phyloP scores from a whole-genome alignment of 73 alveolate species.

The Paramecium sonneborni region DNA sequence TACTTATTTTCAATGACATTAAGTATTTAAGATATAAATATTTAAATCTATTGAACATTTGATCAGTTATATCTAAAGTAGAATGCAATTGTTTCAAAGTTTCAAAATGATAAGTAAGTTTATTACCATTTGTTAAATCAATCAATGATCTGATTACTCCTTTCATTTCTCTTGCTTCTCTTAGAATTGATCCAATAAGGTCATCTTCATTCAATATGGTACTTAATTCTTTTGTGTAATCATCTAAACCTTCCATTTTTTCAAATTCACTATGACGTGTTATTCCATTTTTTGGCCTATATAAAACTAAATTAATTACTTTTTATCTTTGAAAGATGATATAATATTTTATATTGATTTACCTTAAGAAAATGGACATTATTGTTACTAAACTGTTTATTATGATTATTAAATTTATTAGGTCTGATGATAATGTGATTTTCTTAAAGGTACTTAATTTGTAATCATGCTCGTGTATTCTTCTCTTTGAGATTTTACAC shows the following conservation, averaged over 20 bases:
- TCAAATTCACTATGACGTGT: conserved; percentile 47
- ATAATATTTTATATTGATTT: background rate
- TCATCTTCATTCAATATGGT: background rate
- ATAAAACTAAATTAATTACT: background rate
- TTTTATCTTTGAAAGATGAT: background rate
- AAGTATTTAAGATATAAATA: background rate
- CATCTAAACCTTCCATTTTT: conserved; percentile 12
- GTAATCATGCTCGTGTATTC: background rate
- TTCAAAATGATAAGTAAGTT: background rate
- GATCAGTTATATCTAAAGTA: background rate
- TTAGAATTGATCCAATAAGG: background rate
- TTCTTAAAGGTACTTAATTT: background rate
- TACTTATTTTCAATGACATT: background rate
- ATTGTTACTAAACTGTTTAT: background rate
- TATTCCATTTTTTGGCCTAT: background rate
- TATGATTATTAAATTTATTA: background rate
- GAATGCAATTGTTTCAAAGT: background rate
- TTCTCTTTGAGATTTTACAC: background rate
- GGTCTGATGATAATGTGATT: background rate
- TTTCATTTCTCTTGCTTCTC: background rate
- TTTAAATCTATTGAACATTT: conserved; percentile 21
- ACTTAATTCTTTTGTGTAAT: background rate
- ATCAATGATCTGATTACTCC: background rate
- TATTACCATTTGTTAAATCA: background rate
- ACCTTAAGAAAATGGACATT: conserved; percentile 7